These are phyloP conservation scores for Saprolegnia parasitica DNA, from an alignment of 352 stramenopile genomes.

Conservation along the genomic window DNA sequence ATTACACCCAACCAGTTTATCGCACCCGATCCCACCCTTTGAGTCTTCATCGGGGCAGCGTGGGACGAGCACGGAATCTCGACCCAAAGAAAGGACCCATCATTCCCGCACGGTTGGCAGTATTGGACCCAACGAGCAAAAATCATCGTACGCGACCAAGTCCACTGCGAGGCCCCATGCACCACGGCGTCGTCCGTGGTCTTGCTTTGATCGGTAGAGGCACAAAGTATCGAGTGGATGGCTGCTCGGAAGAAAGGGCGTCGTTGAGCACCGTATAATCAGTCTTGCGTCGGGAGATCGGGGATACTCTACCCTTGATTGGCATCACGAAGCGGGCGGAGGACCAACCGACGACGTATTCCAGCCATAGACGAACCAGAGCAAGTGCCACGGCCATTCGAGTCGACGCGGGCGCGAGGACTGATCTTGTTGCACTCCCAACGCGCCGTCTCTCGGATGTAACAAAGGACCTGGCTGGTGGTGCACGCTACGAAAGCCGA, in stretches of 20 bases:
- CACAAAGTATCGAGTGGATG: too few relatives aligned
- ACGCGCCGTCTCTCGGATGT: too few relatives aligned
- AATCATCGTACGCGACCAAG: neutral
- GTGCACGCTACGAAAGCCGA: too few relatives aligned
- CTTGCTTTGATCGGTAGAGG: neutral
- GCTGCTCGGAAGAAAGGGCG: too few relatives aligned
- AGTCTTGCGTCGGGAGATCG: neutral
- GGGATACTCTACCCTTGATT: neutral
- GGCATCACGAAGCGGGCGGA: too few relatives aligned
- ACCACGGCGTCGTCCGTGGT: neutral
- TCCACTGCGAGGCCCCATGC: neutral
- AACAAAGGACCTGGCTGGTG: too few relatives aligned
- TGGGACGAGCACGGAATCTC: neutral
- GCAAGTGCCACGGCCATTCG: too few relatives aligned
- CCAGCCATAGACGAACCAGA: too few relatives aligned
- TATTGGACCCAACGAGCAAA: conserved; percentile 2
- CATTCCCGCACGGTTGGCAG: neutral
- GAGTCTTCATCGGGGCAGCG: neutral
- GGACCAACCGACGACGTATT: too few relatives aligned
- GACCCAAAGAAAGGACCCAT: conserved; percentile 1
- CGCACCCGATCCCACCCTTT: neutral
- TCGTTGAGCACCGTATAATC: neutral
- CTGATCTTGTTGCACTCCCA: too few relatives aligned
- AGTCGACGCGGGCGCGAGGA: too few relatives aligned
- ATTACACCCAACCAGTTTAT: conserved; percentile 24